Conservation (phyloP, 2,329 filamentous ascomycete species). For the Phyllosticta paracitricarpa region DNA sequence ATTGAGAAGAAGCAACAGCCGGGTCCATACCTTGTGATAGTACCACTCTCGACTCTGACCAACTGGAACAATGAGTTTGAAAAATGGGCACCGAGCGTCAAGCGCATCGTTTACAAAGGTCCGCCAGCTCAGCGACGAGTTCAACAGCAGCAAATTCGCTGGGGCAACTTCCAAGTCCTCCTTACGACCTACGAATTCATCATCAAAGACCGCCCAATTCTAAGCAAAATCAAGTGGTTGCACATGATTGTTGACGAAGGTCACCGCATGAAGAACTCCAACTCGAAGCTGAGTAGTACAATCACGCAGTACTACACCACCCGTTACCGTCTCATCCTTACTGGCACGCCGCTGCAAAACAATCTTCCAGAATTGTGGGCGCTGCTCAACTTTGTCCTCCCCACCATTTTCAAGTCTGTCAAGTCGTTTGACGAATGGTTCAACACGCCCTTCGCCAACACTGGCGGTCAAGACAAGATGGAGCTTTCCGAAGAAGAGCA, state of each 20-base stretch:
- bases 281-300: conserved; percentile 91
- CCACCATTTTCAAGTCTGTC: conserved; percentile 97
- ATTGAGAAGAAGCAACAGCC: conserved; percentile 90
- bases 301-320: conserved; percentile 93
- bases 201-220: conserved; percentile 91
- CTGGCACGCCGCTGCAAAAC: conserved; percentile 94
- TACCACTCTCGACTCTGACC: conserved; percentile 89
- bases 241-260: conserved; percentile 99
- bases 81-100: conserved; percentile 88
- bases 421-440: conserved; percentile 99
- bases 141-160: conserved; percentile 88
- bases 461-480: conserved; percentile 96
- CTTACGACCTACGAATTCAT: conserved; percentile 99
- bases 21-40: conserved; percentile 91
- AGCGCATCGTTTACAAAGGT: conserved; percentile 91
- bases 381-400: conserved; percentile 94
- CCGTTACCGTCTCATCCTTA: conserved; percentile 90
- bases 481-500: conserved; percentile 99
- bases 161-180: conserved; percentile 89
- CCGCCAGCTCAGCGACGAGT: conserved; percentile 79
- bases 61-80: conserved; percentile 99
- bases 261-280: conserved; percentile 98
- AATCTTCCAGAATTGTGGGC: conserved; percentile 95
- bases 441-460: conserved; percentile 98
- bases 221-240: conserved; percentile 99